These are phyloP conservation scores for Hypomyces rosellus DNA, from an alignment of 2,329 filamentous ascomycete genomes.

Conservation along the genomic window DNA sequence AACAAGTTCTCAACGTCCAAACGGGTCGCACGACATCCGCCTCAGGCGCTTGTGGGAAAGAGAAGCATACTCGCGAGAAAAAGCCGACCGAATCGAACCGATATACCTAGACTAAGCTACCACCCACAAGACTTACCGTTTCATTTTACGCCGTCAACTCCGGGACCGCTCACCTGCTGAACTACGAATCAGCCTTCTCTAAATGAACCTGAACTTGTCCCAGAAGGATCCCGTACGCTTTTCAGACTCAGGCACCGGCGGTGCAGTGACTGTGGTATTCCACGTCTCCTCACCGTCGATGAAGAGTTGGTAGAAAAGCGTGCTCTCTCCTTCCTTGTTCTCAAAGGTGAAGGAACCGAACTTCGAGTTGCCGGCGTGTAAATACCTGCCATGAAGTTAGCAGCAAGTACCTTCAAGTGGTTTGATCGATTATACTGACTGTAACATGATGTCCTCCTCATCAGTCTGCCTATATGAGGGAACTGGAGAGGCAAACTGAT, in stretches of 20 bases:
- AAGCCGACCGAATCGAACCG: background rate
- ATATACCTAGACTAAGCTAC: background rate
- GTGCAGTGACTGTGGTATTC: slow-evolving; percentile 53
- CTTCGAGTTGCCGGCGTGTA: slow-evolving; percentile 81
- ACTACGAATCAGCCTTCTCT: background rate
- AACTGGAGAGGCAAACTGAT: slow-evolving; percentile 87
- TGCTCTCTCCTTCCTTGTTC: slow-evolving; percentile 57
- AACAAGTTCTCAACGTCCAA: too few species aligned
- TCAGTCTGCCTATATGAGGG: slow-evolving; percentile 78
- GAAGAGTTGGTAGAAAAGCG: slow-evolving; percentile 74
- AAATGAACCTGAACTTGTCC: slow-evolving; percentile 26
- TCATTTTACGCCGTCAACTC: background rate
- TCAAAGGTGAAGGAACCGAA: slow-evolving; percentile 71
- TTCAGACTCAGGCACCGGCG: slow-evolving; percentile 21
- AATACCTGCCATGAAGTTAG: slow-evolving; percentile 46
- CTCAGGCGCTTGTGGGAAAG: background rate
- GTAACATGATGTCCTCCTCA: slow-evolving; percentile 73
- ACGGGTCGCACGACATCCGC: background rate
- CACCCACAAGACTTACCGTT: background rate
- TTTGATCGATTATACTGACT: slow-evolving; percentile 56
- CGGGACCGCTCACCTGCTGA: background rate
- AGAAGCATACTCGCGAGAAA: background rate
- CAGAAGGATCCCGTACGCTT: slow-evolving; percentile 38
- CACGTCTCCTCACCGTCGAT: slow-evolving; percentile 75
- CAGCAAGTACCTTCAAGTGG: background rate